Percentiles rank a stretch among this genome's conserved stretches.
These are phyloP conservation scores for Fusarium graminum DNA, from an alignment of 2,329 filamentous ascomycete species.

Conservation along the genomic window DNA sequence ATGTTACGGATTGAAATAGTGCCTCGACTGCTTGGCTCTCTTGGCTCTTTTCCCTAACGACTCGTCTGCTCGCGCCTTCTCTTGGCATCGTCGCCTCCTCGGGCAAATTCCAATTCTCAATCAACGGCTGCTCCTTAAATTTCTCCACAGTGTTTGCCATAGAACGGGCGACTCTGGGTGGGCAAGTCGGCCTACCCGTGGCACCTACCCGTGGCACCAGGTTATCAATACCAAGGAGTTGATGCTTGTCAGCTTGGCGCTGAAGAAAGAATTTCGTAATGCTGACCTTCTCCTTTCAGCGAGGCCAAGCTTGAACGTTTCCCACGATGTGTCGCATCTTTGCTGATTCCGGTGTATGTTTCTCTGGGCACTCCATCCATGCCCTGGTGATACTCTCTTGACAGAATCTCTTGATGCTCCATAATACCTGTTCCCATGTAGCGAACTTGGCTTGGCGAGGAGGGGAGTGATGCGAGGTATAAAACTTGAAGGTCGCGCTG, in stretches of 20 bases:
- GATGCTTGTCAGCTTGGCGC: slow-evolving; percentile 41
- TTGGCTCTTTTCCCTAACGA: slow-evolving; percentile 33
- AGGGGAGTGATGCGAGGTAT: slow-evolving; percentile 28
- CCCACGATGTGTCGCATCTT: slow-evolving; percentile 24
- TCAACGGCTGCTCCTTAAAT: slow-evolving; percentile 19
- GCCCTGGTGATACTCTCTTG: slow-evolving; percentile 15
- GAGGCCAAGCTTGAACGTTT: slow-evolving; percentile 36
- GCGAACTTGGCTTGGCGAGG: slow-evolving; percentile 34
- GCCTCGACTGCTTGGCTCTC: slow-evolving; percentile 38
- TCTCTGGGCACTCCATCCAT: slow-evolving; percentile 32
- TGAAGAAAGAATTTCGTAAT: slow-evolving; percentile 37
- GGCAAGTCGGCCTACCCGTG: slow-evolving; percentile 37
- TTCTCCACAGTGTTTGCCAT: slow-evolving; percentile 37
- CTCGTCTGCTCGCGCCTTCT: slow-evolving; percentile 27
- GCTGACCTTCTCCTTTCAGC: slow-evolving; percentile 39
- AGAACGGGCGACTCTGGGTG: slow-evolving; percentile 18
- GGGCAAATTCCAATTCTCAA: slow-evolving; percentile 36
- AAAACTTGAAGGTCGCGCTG: slow-evolving; percentile 27
- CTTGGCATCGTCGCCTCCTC: slow-evolving; percentile 44
- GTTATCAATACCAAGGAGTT: slow-evolving; percentile 25
- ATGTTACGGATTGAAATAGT: slow-evolving; percentile 38
- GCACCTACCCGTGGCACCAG: slow-evolving; percentile 32
- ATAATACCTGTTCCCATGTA: slow-evolving; percentile 23
- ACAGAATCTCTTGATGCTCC: slow-evolving; percentile 23
- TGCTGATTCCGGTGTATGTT: slow-evolving; percentile 33